Evolutionary conservation across 768 basidiomycete genomes (phyloP), one percentile per base, ranked within the genome.

Genomic region (Termitomyces titanicus): DNA sequence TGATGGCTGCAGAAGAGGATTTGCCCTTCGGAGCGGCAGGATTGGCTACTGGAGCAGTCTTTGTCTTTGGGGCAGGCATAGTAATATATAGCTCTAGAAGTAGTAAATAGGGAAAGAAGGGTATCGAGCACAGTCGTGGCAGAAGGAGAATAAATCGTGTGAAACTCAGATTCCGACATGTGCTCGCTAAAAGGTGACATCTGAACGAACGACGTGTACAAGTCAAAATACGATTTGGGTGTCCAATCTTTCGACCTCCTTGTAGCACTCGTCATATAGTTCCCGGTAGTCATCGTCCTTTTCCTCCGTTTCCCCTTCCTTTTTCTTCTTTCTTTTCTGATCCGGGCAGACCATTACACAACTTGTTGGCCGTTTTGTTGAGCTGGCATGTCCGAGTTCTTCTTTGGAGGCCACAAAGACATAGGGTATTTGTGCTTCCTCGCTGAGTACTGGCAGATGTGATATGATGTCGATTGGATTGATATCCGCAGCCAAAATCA

Each of bases 391-490:
- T 0, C 97, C 97, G 27, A 99, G 86, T 66, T 96, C 94, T 72
- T 98, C 97, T 68, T 96, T 97, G 3, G 91, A 94, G 2, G 87
- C 66, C 13, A 95, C 89, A 67, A 93, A 95, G 47, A 94, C 79
- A 66, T 94, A 96, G 0, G 94, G 94, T 68, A 94, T 87, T 35
- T 85, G 79, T 10, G 93, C 89, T 69, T 99, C 97, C 75, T 99
- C 97, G 45, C 92, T 88, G 67, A 99, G 77, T 10, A 98, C 78
- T 5, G 97, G 97, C 48, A 99, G 79, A 74, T 98, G 97, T 33
- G 95, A 95, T 64, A 98, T 94, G 62, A 99, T 97, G 74, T 99
- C 97, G 65, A 98, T 89, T 11, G 97, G 97, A 57, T 92, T 96
- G 69, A 98, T 98, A 72, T 98, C 96, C 37, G 89, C 94, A 4